These are phyloP conservation scores for Phoma sp. DNA, from an alignment of 2,329 filamentous ascomycete genomes.

Conservation along the genomic window DNA sequence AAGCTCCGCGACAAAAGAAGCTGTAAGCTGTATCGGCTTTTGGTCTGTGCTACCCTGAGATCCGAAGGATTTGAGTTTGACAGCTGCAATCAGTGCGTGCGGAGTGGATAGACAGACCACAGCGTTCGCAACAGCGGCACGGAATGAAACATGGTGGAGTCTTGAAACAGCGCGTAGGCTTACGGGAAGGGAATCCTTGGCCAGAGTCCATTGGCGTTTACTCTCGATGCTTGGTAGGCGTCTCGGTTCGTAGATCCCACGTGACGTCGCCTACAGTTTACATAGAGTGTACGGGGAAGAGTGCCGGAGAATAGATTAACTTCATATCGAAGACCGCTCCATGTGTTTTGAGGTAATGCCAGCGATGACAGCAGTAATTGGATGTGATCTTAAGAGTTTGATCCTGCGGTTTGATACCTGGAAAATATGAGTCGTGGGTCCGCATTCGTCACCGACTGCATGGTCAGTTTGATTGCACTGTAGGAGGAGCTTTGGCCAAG, in stretches of 20 bases:
- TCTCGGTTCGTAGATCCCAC: slow-evolving; percentile 28
- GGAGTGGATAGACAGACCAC: not conserved
- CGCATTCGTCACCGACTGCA: slow-evolving; percentile 1
- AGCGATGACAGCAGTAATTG: not conserved
- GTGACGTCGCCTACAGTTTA: slow-evolving; percentile 24
- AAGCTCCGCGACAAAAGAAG: slow-evolving; percentile 6
- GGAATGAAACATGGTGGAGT: slow-evolving; percentile 14
- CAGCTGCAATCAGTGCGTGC: not conserved
- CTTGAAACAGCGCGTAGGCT: slow-evolving; percentile 23
- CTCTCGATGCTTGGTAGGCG: slow-evolving; percentile 14
- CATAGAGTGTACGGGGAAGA: slow-evolving; percentile 14
- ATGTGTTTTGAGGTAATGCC: not conserved
- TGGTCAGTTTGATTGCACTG: slow-evolving; percentile 3
- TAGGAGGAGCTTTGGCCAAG: not conserved
- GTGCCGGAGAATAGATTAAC: slow-evolving; percentile 30
- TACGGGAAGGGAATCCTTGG: not conserved
- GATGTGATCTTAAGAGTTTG: not conserved
- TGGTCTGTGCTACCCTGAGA: not conserved
- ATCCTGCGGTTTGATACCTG: slow-evolving; percentile 11
- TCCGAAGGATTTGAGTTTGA: not conserved
- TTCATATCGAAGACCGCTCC: slow-evolving; percentile 5
- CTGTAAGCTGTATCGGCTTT: not conserved
- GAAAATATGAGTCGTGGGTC: not conserved
- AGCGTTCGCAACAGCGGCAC: not conserved
- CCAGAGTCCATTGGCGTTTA: slow-evolving; percentile 33